phyloP scores from a whole-genome alignment of 1,284 basidiomycete species.

The Mycosarcoma mackinlayi region DNA sequence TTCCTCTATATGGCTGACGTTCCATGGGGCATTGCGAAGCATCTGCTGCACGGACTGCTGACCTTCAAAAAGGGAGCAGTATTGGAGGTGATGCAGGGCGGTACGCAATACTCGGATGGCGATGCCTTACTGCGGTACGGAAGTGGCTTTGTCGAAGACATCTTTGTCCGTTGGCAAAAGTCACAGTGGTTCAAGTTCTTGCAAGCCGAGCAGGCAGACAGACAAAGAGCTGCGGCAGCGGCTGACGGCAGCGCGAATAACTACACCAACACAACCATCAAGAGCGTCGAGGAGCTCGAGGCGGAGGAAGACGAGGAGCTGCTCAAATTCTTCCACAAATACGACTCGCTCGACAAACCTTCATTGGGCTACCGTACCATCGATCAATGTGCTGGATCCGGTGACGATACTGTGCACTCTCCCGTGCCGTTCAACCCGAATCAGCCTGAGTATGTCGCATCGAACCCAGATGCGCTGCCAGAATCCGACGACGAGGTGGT shows the following conservation, averaged over 20 bases:
- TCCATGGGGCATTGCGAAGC: slow-evolving; percentile 53
- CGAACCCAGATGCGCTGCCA: slow-evolving; percentile 43
- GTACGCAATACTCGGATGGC: slow-evolving; percentile 32
- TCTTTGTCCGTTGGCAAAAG: slow-evolving; percentile 47
- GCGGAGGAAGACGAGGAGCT: slow-evolving; percentile 44
- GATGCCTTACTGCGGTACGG: slow-evolving; percentile 37
- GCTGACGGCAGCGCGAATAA: slow-evolving; percentile 22
- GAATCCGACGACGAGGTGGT: slow-evolving; percentile 39
- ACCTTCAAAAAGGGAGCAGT: slow-evolving; percentile 47
- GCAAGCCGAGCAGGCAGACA: slow-evolving; percentile 24
- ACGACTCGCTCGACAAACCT: slow-evolving; percentile 43
- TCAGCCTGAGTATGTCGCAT: slow-evolving; percentile 64
- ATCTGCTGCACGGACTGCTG: slow-evolving; percentile 45
- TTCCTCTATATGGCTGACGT: slow-evolving; percentile 64
- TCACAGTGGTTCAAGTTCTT: slow-evolving; percentile 48
- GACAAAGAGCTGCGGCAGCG: slow-evolving; percentile 21
- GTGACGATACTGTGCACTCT: slow-evolving; percentile 63
- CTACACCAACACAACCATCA: slow-evolving; percentile 7
- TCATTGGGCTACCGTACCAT: slow-evolving; percentile 67
- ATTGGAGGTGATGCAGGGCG: slow-evolving; percentile 41
- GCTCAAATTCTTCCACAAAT: slow-evolving; percentile 36
- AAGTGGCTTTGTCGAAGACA: slow-evolving; percentile 41
- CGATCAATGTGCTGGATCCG: slow-evolving; percentile 51
- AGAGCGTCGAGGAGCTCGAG: slow-evolving; percentile 41
- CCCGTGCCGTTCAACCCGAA: slow-evolving; percentile 46